Evolutionary conservation across 768 basidiomycete genomes (phyloP), one percentile per base, ranked within the genome.

Genomic region (Porphyrellus cyaneotinctus): DNA sequence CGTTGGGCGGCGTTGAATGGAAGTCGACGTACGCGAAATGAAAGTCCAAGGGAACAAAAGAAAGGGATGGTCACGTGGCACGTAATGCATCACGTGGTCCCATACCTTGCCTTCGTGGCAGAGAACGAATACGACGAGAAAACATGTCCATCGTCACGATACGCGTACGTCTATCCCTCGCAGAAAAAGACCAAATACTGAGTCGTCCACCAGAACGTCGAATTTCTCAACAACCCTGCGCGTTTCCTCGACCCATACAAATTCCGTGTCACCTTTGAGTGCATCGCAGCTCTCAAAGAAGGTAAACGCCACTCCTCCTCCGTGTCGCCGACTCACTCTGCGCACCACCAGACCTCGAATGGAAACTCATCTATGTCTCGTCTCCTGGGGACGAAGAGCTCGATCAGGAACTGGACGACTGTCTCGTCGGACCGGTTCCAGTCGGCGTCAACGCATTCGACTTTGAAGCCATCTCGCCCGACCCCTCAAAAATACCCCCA

Each of bases 381-480:
- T 92, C 88, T 4, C 95, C 95, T 0, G 93, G 87, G 11, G 82
- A 90, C 66, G 89, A 92, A 63, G 85, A 88, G 36, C 87, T 88
- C 44, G 97, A 99, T 70, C 97, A 99, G 68, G 97, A 98, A 69
- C 81, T 99, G 22, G 97, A 99, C 70, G 91, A 92, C 64, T 97
- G 94, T 70, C 85, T 97, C 61, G 97, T 99, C 30, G 97, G 97
- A 2, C 97, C 97, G 4, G 90, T 99, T 23, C 97, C 97, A 14
- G 78, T 86, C n/a, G 97, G 97, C 47, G 83, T 97, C 63, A 98
- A 97, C 74, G 88, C 93, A 2, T 99, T 99, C 68, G 94, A 95
- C 64, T 99, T 99, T 72, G 87, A 91, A 68, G 91, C 91, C 18
- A 79, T 83, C 11, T 76, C 95, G 0, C 95, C 95, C 0, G 80